phyloP scores from a whole-genome alignment of 192 early-diverging fungal genomes.

The Chytriomyces hyalinus region DNA sequence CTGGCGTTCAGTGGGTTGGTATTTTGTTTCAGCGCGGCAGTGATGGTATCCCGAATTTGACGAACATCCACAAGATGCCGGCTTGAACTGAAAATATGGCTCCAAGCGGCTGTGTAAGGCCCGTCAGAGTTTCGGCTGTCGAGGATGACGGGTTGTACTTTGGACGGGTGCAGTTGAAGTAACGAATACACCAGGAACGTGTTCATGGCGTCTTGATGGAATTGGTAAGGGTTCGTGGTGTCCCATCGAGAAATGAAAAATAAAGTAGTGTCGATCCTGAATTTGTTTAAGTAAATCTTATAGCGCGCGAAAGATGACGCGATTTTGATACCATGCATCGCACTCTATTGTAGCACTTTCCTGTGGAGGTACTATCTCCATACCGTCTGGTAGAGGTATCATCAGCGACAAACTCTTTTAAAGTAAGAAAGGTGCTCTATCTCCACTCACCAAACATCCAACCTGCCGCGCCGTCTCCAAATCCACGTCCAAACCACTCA shows the following conservation, averaged over 20 bases:
- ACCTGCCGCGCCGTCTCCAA: constrained; percentile 32
- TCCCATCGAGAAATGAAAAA: constrained; percentile 37
- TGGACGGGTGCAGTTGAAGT: constrained; percentile 9
- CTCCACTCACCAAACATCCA: constrained; percentile 34
- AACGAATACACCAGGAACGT: constrained; percentile 38
- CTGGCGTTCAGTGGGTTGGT: neutral
- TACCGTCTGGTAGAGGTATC: neutral
- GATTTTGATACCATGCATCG: constrained; percentile 20
- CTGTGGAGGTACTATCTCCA: constrained; percentile 13
- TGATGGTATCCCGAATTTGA: neutral
- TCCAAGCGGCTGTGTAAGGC: constrained; percentile 31
- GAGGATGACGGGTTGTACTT: constrained; percentile 34
- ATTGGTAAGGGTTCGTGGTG: constrained; percentile 42
- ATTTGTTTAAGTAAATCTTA: neutral
- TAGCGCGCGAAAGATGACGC: neutral
- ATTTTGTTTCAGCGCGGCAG: neutral
- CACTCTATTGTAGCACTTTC: constrained; percentile 18
- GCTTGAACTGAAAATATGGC: constrained; percentile 19
- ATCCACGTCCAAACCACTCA: constrained; percentile 26
- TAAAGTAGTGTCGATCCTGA: constrained; percentile 28
- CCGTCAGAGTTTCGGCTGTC: constrained; percentile 33
- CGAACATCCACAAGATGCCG: constrained; percentile 29
- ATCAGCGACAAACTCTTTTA: neutral
- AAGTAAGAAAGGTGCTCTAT: neutral
- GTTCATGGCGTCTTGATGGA: constrained; percentile 40